phyloP scores from a whole-genome alignment of 495 filamentous ascomycete species.

The Glonium stellatum region DNA sequence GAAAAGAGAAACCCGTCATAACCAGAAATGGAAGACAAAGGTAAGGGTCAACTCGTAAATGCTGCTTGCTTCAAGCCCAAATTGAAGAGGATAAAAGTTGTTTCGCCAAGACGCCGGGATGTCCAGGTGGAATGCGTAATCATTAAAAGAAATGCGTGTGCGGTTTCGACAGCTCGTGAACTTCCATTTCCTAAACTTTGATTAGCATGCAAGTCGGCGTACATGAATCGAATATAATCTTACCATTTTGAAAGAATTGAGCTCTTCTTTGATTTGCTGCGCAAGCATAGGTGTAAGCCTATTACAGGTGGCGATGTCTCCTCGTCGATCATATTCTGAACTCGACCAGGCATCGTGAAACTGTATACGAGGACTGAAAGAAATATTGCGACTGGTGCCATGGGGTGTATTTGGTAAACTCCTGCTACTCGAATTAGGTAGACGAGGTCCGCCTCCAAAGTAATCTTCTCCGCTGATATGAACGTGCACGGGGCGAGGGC shows the following conservation, averaged over 20 bases:
- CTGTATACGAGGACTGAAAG: constrained; percentile 86
- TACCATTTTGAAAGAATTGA: constrained; percentile 99
- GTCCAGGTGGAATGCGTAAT: constrained; percentile 24
- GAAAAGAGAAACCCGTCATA: constrained; percentile 25
- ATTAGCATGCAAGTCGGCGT: constrained; percentile 13
- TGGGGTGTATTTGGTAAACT: constrained; percentile 74
- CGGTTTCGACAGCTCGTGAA: constrained; percentile 95
- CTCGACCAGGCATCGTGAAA: constrained; percentile 96
- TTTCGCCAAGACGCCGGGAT: constrained; percentile 30
- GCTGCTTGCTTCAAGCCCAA: constrained; percentile 24
- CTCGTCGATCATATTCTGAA: constrained; percentile 90
- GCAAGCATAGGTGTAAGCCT: constrained; percentile 93
- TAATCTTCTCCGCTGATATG: constrained; percentile 51
- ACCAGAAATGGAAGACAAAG: constrained; percentile 27
- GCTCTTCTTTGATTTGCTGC: constrained; percentile 98
- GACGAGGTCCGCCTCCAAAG: constrained; percentile 67
- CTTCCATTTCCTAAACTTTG: constrained; percentile 88
- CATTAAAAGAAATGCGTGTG: constrained; percentile 97
- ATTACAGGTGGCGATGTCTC: constrained; percentile 97
- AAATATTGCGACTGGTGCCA: constrained; percentile 65
- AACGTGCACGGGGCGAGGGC: constrained; percentile 26
- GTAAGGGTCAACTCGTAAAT: constrained; percentile 24
- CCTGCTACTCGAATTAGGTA: constrained; percentile 55
- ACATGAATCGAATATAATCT: constrained; percentile 16
- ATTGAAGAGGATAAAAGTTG: constrained; percentile 6